Base-by-base conservation (phyloP, 345 rosid species). In the Mallotus nudiflorus region DNA sequence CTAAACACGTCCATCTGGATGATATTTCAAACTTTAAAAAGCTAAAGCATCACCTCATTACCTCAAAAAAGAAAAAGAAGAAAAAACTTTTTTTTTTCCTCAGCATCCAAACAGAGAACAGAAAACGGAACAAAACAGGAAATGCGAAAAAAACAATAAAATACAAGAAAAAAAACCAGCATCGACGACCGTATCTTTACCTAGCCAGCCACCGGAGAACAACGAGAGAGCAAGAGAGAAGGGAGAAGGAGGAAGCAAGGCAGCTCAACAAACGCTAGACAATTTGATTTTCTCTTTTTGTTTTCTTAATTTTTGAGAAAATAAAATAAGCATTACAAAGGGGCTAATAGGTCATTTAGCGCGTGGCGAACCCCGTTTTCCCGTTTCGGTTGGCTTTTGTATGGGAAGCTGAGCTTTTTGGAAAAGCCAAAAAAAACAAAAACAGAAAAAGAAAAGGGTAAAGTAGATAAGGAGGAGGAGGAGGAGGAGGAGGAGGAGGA, bases 261-360 rank as follows among this genome's bases (percentile, higher is more conserved):
- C 27, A 48, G 73, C 66, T 59, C 73, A 69, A 52, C 61, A 70
- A 70, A 52, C 31, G 44, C 18, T n/a, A n/a, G 29, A 27, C 54
- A 46, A 56, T 45, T 5, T 42, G 9, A 3, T 9, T 42, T n/a
- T 42, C 9, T 42, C 14, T 42, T 42, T 28, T 27, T 12, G 4
- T 6, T 33, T 33, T 33, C 6, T 33, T 33, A 2, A 2, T 33
- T 33, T 33, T 28, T 27, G 7, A 25, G 6, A 16, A 28, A 15
- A 18, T 33, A 6, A 14, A 50, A 60, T 5, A 22, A 46, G n/a
- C n/a, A n/a, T n/a, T n/a, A n/a, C n/a, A n/a, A 5, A n/a, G 28
- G 61, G 68, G 68, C 54, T 60, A 62, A 25, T 25, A 42, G 42
- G 68, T 63, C 61, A 71, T 52, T 71, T 51, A 8, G 51, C 11